Base-by-base conservation (phyloP, 495 filamentous ascomycete species). In the Xylaria cubensis region DNA sequence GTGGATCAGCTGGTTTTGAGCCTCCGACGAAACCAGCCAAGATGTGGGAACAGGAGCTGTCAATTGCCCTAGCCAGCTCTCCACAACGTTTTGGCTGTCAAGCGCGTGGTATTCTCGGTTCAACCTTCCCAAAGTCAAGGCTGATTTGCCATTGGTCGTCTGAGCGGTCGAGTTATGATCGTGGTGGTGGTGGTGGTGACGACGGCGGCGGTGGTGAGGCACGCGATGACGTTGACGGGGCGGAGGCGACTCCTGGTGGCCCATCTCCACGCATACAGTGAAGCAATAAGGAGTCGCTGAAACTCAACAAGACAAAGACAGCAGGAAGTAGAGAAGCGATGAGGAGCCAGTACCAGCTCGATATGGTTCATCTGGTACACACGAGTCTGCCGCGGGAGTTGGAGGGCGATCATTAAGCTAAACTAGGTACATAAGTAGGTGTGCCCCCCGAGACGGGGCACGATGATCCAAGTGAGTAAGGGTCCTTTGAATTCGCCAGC, bases 61-160 rank as follows among this genome's bases (percentile, higher is more conserved):
- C 66, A 79, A 76, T 29, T 74, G 72, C 26, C 74, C 75, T 71
- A 85, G 51, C 83, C 83, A 85, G 70, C 75, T 76, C 65, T 82
- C 74, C 19, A 84, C 72, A 62, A 76, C 65, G 67, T 70, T 72
- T 74, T 74, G 68, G 71, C 73, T 72, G 55, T 50, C 62, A n/a
- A 69, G 72, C 24, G 69, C 51, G 41, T 75, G 73, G 59, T 67
- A 67, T 42, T 51, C 41, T 64, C 46, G 68, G 61, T 72, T 74
- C 39, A 71, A 53, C 44, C 73, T 72, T 69, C 24, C 64, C 41
- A 65, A 46, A 69, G 19, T 72, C 4, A 59, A 39, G 29, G 50
- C 32, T 5, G 59, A 24, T 41, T 56, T 34, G 21, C 21, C 46
- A 44, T 64, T 69, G 32, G 64, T 3, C 34, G 51, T 42, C 15